These are phyloP conservation scores for Camelina laxa DNA, from an alignment of 345 rosid species.

Conservation along the genomic window DNA sequence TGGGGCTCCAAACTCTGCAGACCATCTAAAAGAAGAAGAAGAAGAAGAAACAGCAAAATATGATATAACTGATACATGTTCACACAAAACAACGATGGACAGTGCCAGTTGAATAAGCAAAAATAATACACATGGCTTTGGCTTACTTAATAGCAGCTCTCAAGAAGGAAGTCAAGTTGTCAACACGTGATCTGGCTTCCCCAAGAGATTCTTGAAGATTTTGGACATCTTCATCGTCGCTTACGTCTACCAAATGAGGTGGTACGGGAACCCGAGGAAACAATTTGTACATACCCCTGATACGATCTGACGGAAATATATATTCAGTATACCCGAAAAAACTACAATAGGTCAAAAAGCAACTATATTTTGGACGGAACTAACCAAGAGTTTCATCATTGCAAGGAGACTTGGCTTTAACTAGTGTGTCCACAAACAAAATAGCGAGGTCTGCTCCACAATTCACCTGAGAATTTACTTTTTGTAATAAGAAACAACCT, in stretches of 20 bases:
- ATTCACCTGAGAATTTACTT: constrained; percentile 58
- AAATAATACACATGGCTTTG: not conserved
- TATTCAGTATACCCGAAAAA: constrained; percentile 38
- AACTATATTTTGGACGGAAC: constrained; percentile 39
- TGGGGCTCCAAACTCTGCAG: constrained; percentile 77
- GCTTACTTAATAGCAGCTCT: constrained; percentile 88
- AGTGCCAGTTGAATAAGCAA: not conserved
- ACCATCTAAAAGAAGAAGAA: constrained; percentile 82
- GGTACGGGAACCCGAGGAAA: constrained; percentile 85
- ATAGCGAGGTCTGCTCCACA: constrained; percentile 93
- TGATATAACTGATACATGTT: constrained; percentile 1
- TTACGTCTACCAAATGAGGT: constrained; percentile 58
- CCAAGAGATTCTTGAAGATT: constrained; percentile 82
- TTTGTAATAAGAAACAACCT: not conserved
- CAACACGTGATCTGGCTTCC: constrained; percentile 84
- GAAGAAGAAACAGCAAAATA: constrained; percentile 4
- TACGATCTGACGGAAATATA: constrained; percentile 61
- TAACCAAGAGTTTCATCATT: constrained; percentile 73
- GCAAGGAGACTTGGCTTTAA: constrained; percentile 72
- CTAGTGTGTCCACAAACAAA: constrained; percentile 73
- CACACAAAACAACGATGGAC: not conserved
- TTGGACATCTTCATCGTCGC: constrained; percentile 74
- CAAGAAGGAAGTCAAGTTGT: constrained; percentile 80
- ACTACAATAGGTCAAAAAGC: not conserved
- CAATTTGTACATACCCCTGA: constrained; percentile 73